phyloP scores from a whole-genome alignment of 345 rosid genomes.

The Viola odorata region DNA sequence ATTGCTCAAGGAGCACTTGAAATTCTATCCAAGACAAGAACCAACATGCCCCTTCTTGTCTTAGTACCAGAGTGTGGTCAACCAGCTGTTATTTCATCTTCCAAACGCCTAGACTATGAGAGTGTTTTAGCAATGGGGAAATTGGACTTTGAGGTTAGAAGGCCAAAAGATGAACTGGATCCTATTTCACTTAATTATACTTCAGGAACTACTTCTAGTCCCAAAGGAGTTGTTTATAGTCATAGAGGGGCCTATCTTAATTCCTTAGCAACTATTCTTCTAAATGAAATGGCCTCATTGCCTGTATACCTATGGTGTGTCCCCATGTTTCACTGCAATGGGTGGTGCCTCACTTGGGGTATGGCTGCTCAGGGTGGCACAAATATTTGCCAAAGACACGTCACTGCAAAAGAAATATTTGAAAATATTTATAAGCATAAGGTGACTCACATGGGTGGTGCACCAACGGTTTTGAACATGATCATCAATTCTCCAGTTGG shows the following conservation, averaged over 20 bases:
- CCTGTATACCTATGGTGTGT: conserved; percentile 31
- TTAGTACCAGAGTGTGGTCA: conserved; percentile 27
- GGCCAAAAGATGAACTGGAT: conserved; percentile 29
- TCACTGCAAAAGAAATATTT: conserved; percentile 18
- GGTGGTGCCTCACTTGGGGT: conserved; percentile 30
- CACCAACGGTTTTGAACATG: conserved; percentile 27
- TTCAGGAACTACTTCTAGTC: conserved; percentile 30
- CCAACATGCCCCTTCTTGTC: conserved; percentile 39
- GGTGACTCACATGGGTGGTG: conserved; percentile 31
- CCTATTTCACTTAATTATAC: conserved; percentile 29
- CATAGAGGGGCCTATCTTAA: conserved; percentile 32
- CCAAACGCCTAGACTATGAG: conserved; percentile 36
- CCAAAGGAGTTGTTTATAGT: conserved; percentile 30
- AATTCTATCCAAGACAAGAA: conserved; percentile 28
- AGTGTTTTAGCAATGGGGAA: conserved; percentile 37
- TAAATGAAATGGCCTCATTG: conserved; percentile 23
- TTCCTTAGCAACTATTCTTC: conserved; percentile 21
- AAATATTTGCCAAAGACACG: conserved; percentile 17
- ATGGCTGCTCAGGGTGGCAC: conserved; percentile 33
- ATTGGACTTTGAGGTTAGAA: conserved; percentile 35
- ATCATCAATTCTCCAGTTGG: conserved; percentile 13
- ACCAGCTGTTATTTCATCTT: conserved; percentile 7
- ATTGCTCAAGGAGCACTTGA: conserved; percentile 43
- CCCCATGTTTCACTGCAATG: conserved; percentile 35
- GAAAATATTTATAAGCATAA: conserved; percentile 15